A percentile compares a stretch with the other conserved stretches of the same genome.
Conservation (phyloP, 1,284 basidiomycete species). For the Heterobasidion annosum region DNA sequence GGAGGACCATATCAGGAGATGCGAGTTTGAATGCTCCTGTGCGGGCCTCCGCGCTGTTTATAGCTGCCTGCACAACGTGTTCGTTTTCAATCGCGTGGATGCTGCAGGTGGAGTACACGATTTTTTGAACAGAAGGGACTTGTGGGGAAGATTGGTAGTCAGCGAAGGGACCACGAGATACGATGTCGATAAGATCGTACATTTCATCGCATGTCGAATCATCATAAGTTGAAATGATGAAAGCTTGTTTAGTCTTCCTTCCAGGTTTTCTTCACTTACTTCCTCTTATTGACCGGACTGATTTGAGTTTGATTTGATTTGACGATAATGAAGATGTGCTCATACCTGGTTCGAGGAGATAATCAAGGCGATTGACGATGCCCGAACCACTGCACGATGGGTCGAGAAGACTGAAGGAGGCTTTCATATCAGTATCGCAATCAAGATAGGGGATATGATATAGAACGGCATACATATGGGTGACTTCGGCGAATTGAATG, state of each 20-base stretch:
- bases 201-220: constrained; percentile 93
- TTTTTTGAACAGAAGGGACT: constrained; percentile 55
- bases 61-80: constrained; percentile 63
- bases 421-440: not conserved
- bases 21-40: constrained; percentile 61
- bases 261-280: constrained; percentile 39
- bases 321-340: constrained; percentile 1
- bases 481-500: constrained; percentile 52
- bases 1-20: constrained; percentile 54
- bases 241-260: constrained; percentile 72
- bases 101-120: constrained; percentile 97
- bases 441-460: not conserved
- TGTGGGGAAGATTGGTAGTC: constrained; percentile 13
- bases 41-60: constrained; percentile 61
- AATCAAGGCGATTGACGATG: constrained; percentile 84
- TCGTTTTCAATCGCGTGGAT: constrained; percentile 92
- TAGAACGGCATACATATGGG: constrained; percentile 66
- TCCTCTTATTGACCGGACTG: constrained; percentile 24
- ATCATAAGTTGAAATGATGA: constrained; percentile 87
- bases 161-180: not conserved
- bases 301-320: not conserved
- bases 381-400: constrained; percentile 93
- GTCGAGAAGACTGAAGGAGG: constrained; percentile 63
- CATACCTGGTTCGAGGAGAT: constrained; percentile 66
- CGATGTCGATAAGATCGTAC: constrained; percentile 29